These are phyloP conservation scores for Curvularia sp. DNA, from an alignment of 2,329 filamentous ascomycete genomes.

Conservation along the genomic window DNA sequence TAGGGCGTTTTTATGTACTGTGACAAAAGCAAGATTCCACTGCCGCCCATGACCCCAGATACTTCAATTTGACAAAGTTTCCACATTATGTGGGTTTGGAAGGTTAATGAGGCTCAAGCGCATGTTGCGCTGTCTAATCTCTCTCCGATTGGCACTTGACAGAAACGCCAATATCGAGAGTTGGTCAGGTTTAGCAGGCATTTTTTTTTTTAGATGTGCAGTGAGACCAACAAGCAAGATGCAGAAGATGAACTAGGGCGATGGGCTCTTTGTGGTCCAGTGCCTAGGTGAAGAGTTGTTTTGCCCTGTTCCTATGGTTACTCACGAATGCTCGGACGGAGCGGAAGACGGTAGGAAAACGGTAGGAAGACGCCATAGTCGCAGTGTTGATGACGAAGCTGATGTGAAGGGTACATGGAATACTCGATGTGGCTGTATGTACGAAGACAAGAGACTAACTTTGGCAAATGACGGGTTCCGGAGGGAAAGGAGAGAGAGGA, in stretches of 20 bases:
- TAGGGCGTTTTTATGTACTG: not conserved
- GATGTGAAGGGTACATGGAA: too few relatives aligned
- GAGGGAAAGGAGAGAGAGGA: not conserved
- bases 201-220: too few relatives aligned
- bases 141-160: constrained; percentile 33
- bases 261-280: not conserved
- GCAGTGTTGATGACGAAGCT: too few relatives aligned
- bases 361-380: too few relatives aligned
- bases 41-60: constrained; percentile 18
- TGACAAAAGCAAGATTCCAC: constrained; percentile 24
- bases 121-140: constrained; percentile 22
- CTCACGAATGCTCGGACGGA: constrained; percentile 27
- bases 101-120: not conserved
- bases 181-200: constrained; percentile 14
- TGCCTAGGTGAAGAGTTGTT: constrained; percentile 4
- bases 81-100: not conserved
- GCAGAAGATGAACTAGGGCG: too few relatives aligned
- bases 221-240: too few relatives aligned
- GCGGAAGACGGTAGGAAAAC: constrained; percentile 3
- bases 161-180: not conserved
- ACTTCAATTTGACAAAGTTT: constrained; percentile 5
- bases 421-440: too few relatives aligned
- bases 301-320: too few relatives aligned
- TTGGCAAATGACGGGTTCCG: not conserved
- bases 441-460: not conserved